A percentile compares a stretch with the other conserved stretches of the same genome.
These are phyloP conservation scores for Filosporella fistucella DNA, from an alignment of 495 filamentous ascomycete species.

Conservation along the genomic window DNA sequence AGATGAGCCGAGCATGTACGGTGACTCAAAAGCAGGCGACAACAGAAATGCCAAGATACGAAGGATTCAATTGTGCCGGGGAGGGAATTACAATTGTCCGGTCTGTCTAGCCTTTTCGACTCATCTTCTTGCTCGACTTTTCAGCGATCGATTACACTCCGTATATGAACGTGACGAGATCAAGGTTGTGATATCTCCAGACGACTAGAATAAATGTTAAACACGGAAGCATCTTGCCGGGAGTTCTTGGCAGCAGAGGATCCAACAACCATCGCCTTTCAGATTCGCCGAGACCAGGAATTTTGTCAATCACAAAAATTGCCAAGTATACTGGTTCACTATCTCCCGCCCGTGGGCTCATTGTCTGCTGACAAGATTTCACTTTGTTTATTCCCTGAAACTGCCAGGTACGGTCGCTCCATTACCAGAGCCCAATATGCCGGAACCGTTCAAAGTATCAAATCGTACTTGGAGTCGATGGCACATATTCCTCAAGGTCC, in stretches of 20 bases:
- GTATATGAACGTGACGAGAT: too few relatives aligned
- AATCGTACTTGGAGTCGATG: slow-evolving; percentile 22
- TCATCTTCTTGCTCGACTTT: neutral
- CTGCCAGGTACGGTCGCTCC: neutral
- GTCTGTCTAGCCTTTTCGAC: neutral
- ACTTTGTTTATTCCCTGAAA: slow-evolving; percentile 21
- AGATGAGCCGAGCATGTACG: too few relatives aligned
- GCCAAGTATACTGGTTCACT: slow-evolving; percentile 24
- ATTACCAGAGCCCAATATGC: slow-evolving; percentile 21
- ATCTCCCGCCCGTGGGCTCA: slow-evolving; percentile 15
- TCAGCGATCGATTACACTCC: too few relatives aligned
- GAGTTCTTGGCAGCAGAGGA: slow-evolving; percentile 15
- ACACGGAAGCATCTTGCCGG: slow-evolving; percentile 6
- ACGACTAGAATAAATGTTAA: slow-evolving; percentile 6
- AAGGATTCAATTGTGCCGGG: too few relatives aligned
- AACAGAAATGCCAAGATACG: too few relatives aligned
- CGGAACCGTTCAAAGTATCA: slow-evolving; percentile 30
- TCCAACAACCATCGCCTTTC: slow-evolving; percentile 20
- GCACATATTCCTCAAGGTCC: neutral
- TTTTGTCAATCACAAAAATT: slow-evolving; percentile 21
- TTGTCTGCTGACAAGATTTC: slow-evolving; percentile 21
- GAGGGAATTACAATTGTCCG: too few relatives aligned
- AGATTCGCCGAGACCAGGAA: slow-evolving; percentile 25
- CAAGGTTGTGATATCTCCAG: too few relatives aligned
- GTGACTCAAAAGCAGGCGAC: too few relatives aligned